Base-by-base conservation (phyloP, 2,329 filamentous ascomycete species). In the Claviceps purpurea region DNA sequence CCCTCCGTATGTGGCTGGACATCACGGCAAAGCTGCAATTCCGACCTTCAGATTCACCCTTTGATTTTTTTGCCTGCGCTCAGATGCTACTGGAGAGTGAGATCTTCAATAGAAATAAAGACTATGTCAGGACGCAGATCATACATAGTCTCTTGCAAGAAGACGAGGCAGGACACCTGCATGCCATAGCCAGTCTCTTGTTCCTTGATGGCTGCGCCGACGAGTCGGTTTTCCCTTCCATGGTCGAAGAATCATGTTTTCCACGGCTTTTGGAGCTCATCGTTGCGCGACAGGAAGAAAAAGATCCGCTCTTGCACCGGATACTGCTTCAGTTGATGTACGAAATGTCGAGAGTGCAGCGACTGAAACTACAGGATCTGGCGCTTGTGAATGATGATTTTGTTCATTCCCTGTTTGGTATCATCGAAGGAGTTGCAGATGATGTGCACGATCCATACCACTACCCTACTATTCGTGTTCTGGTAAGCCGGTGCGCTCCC, bases 261-360 rank as follows among this genome's bases (percentile, higher is more conserved):
- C 76, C 84, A 39, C 79, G 90, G 37, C 73, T 98, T 44, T 72
- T 97, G 37, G 88, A 95, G 56, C 73, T 98, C 58, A 84, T 97
- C 56, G 78, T 84, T 62, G 75, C 73, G 44, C 77, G 78, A 56
- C 76, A 75, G 57, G 77, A 83, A 40, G 74, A 84, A 41, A 73
- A 81, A 46, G 85, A 90, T 62, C 75, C 79, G 24, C 76, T 80
- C 50, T 73, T 97, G 55, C 88, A 96, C 69, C 81, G 85, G 39
- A 71, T 93, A 56, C 73, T 97, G 50, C 75, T 98, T 61, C 87
- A 96, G 67, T 72, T 98, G 52, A 77, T 96, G 64, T 98, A 95
- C 69, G 93, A 97, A 72, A 96, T 96, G 86, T 90, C 89, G 45
- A 80, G 94, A 55, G 89, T 97, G 65, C 89, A 97, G 68, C 79